Evolutionary conservation across 73 alveolate genomes (phyloP), one percentile per base, ranked within the genome.

Genomic region (Loxodes magnus): DNA sequence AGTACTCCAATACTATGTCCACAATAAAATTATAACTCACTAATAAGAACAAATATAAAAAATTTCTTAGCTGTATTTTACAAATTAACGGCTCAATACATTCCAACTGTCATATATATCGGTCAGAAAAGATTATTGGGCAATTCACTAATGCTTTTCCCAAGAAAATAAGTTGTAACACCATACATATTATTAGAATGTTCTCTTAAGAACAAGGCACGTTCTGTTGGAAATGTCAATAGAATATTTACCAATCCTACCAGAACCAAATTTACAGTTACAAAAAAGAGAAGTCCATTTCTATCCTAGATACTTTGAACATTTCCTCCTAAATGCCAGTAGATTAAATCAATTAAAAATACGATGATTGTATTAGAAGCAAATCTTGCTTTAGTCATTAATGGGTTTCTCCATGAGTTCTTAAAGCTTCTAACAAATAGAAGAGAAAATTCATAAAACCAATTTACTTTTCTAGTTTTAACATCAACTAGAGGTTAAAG

Each of bases 121-220:
- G 77, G 63, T 7, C 37, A 27, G 26, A 74, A 1, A 4, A 67
- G 6, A 24, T 50, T 4, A 41, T 30, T n/a, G 1, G 88, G 88
- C 28, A 73, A 21, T 43, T 77, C 91, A 1, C 74, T 50, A 5
- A 64, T 12, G 6, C 61, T 46, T 51, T 78, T 78, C 3, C 74
- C 70, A 14, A 71, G 35, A 75, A 71, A 78, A 37, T 71, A 78
- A 3, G 87, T 48, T 27, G 66, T 39, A 3, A 66, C 78, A 2
- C 62, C 34, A 44, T 78, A 78, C 71, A 72, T 43, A 14, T 57
- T 64, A 25, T 57, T 54, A 20, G 42, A 30, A 15, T 63, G 71
- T 37, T 78, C 92, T 56, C 78, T 52, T 6, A 72, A n/a, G 44
- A 78, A 78, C 16, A 72, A 71, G 4, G 87, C 73, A 43, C 92